Conservation (phyloP, 208 protist genomes). For the Crithidia sp. region DNA sequence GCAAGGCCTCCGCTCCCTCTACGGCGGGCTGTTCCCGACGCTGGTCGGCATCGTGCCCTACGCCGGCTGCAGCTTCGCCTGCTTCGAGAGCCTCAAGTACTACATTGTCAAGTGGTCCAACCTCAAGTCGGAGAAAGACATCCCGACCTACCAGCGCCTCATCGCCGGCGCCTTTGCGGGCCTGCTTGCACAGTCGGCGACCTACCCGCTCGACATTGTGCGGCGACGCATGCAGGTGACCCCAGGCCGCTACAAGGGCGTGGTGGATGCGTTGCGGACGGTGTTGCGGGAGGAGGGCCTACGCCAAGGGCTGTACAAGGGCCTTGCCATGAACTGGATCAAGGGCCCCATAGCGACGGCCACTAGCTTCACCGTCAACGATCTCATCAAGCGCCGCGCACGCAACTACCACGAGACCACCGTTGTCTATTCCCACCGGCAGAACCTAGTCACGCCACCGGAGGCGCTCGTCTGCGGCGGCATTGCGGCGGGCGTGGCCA, state of each 20-base stretch:
- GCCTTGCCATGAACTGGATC: constrained; percentile 95
- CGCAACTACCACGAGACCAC: constrained; percentile 73
- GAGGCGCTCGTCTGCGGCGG: constrained; percentile 89
- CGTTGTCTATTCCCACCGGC: constrained; percentile 36
- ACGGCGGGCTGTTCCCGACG: constrained; percentile 89
- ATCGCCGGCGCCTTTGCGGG: constrained; percentile 87
- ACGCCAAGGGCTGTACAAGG: constrained; percentile 86
- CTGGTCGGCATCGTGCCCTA: constrained; percentile 95
- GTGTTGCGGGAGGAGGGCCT: constrained; percentile 86
- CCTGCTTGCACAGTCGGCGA: constrained; percentile 90
- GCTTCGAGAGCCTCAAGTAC: constrained; percentile 90
- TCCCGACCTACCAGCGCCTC: constrained; percentile 73
- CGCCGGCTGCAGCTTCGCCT: constrained; percentile 93
- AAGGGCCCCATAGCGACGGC: constrained; percentile 92
- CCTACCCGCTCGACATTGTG: constrained; percentile 95
- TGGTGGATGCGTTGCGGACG: constrained; percentile 58
- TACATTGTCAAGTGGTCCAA: constrained; percentile 55
- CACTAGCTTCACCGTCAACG: constrained; percentile 93
- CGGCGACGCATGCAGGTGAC: constrained; percentile 93
- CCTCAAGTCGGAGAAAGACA: constrained; percentile 71
- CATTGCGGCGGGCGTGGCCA: constrained; percentile 89
- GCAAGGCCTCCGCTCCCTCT: constrained; percentile 75
- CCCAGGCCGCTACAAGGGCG: constrained; percentile 74
- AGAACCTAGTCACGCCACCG: constrained; percentile 67
- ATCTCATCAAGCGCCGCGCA: constrained; percentile 84